Conservation (phyloP, 768 basidiomycete species). For the Rubroboletus pulcherrimus region DNA sequence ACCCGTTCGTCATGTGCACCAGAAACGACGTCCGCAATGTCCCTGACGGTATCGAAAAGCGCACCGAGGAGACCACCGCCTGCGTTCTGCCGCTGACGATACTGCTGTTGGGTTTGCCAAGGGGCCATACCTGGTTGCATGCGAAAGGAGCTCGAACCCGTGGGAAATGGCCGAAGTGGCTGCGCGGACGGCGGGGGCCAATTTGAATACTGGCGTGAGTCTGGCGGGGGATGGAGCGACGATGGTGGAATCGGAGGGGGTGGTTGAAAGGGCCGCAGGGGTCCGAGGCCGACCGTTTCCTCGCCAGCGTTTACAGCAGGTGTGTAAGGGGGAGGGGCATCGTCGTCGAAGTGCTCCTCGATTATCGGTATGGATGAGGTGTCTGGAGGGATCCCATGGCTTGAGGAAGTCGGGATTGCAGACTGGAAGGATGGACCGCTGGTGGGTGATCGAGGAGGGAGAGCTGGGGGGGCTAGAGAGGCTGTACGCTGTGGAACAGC, state of each 20-base stretch:
- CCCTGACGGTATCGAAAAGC: conserved; percentile 25
- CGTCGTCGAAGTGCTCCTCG: conserved; percentile 39
- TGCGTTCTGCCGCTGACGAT: conserved; percentile 9
- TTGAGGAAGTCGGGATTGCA: background rate
- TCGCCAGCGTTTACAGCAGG: conserved; percentile 58
- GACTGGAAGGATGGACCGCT: background rate
- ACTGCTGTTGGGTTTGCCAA: conserved; percentile 23
- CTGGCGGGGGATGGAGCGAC: background rate
- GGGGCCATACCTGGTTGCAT: conserved; percentile 10
- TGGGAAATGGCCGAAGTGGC: background rate
- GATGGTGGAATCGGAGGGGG: conserved; percentile 22
- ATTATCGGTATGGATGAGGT: background rate
- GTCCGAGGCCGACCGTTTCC: conserved; percentile 58
- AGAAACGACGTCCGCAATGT: conserved; percentile 29
- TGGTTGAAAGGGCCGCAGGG: conserved; percentile 57
- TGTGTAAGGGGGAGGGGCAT: conserved; percentile 70
- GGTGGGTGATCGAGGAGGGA: background rate
- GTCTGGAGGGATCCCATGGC: background rate
- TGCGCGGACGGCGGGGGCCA: background rate
- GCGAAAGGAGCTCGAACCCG: conserved; percentile 3
- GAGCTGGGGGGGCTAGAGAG: background rate
- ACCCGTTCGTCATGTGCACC: conserved; percentile 19
- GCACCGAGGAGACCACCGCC: conserved; percentile 28
- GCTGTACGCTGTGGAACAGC: background rate
- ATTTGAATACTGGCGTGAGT: background rate